Conservation (phyloP, 441 rosid species). For the Aleurites moluccanus region DNA sequence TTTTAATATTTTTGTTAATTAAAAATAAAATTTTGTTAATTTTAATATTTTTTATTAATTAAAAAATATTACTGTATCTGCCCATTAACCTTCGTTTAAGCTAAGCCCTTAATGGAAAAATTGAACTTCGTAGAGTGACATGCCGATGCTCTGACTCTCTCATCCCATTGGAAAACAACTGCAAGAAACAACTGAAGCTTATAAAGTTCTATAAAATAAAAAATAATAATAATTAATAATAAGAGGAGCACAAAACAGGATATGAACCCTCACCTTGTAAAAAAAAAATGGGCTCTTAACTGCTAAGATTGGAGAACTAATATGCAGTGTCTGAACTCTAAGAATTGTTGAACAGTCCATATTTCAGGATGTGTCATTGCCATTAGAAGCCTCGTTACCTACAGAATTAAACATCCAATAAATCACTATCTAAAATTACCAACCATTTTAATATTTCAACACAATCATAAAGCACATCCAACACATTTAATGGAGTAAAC, state of each 20-base stretch:
- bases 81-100: no score
- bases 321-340: conserved; percentile 58
- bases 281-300: conserved; percentile 83
- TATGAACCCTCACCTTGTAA: conserved; percentile 47
- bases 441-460: background rate
- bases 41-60: no score
- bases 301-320: conserved; percentile 79
- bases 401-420: conserved; percentile 1
- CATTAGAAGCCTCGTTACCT: conserved; percentile 43
- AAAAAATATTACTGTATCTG: no score
- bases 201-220: background rate
- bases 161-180: conserved; percentile 97
- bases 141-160: conserved; percentile 82
- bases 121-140: conserved; percentile 69
- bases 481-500: background rate
- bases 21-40: no score
- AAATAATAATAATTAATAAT: background rate
- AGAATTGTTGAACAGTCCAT: conserved; percentile 44
- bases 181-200: conserved; percentile 16
- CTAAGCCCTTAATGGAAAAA: no score
- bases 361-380: conserved; percentile 46
- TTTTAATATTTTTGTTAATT: no score
- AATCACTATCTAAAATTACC: conserved; percentile 10
- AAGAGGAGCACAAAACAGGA: conserved; percentile 12
- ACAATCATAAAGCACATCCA: background rate